phyloP scores from a whole-genome alignment of 139 green algal species.

The Monoraphidium neglectum region DNA sequence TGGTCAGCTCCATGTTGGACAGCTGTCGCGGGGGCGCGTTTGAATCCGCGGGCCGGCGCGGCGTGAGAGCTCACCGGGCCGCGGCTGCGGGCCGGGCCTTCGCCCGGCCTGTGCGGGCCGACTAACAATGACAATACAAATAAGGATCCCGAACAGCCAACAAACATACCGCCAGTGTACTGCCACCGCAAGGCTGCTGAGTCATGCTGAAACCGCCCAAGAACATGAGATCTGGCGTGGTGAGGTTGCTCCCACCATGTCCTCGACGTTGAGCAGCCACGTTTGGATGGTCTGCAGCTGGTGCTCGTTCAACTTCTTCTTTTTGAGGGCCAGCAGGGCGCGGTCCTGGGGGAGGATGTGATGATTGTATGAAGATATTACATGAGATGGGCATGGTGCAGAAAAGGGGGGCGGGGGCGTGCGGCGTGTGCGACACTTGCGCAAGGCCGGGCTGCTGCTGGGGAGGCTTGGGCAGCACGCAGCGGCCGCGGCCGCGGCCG shows the following conservation, averaged over 20 bases:
- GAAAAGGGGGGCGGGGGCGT: no score
- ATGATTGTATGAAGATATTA: neutral
- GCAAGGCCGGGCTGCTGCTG: constrained; percentile 38
- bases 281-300: constrained; percentile 51
- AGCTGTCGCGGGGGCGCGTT: constrained; percentile 74
- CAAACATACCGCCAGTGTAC: neutral
- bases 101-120: no score
- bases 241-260: constrained; percentile 51
- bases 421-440: no score
- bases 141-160: neutral
- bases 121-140: no score
- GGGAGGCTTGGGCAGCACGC: no score
- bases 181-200: neutral
- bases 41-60: no score
- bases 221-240: no score
- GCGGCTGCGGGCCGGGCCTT: no score
- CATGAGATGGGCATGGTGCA: neutral
- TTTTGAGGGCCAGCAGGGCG: constrained; percentile 74
- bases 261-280: constrained; percentile 73
- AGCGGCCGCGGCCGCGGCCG: no score
- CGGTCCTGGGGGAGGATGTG: constrained; percentile 12
- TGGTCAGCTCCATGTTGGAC: constrained; percentile 73
- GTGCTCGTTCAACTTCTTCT: constrained; percentile 71
- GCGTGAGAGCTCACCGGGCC: no score
- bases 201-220: no score